Conservation (phyloP, 257 asterid species). For the Ilex aquifolium region DNA sequence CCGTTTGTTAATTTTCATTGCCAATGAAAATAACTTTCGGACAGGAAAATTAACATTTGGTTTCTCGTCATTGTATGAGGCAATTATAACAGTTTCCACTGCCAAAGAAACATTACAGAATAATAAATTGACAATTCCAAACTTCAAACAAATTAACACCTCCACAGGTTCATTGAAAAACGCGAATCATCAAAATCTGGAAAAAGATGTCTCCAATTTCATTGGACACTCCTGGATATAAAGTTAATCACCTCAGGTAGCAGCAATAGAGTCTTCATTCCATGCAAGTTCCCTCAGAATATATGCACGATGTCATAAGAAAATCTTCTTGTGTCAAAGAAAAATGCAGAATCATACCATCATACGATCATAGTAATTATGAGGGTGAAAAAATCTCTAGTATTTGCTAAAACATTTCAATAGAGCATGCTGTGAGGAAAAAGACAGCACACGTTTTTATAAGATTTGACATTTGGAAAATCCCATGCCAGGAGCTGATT, state of each 20-base stretch:
- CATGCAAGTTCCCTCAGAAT: slow-evolving; percentile 45
- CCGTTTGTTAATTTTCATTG: no score
- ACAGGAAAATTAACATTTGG: no score
- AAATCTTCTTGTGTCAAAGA: slow-evolving; percentile 76
- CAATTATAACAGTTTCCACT: neutral
- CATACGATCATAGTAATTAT: no score
- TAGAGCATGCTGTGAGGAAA: neutral
- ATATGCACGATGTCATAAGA: slow-evolving; percentile 94
- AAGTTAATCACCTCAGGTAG: no score
- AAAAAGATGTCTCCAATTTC: neutral
- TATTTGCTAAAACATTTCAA: no score
- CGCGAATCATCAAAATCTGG: neutral
- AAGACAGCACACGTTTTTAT: neutral
- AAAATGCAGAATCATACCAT: neutral
- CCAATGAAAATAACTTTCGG: no score
- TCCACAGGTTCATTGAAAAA: neutral
- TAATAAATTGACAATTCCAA: neutral
- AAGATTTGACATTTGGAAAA: neutral
- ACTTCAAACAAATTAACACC: neutral
- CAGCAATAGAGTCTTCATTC: neutral
- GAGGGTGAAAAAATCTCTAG: no score
- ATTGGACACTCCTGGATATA: neutral
- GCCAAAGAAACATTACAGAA: neutral
- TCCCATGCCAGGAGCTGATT: no score
- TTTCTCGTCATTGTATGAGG: no score